Conservation (phyloP, 352 stramenopile species). For the Globisporangium cylindrosporum region DNA sequence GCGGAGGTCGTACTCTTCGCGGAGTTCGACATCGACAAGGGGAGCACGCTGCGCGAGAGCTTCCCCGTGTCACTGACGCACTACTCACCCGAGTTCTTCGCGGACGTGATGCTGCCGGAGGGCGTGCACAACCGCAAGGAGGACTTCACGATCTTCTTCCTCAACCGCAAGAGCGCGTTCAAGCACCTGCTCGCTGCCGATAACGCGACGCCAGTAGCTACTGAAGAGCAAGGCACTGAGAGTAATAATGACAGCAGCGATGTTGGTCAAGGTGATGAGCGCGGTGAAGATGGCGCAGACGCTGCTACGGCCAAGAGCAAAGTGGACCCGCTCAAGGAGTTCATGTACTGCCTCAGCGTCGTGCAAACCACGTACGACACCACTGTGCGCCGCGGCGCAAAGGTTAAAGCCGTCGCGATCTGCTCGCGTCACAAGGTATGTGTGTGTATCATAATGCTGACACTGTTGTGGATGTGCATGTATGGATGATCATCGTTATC, state of each 20-base stretch:
- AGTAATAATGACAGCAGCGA: background rate
- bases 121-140: conserved; percentile 86
- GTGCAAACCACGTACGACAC: conserved; percentile 82
- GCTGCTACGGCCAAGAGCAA: background rate
- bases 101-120: conserved; percentile 86
- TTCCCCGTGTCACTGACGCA: conserved; percentile 57
- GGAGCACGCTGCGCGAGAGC: conserved; percentile 76
- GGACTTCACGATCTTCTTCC: conserved; percentile 87
- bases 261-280: background rate
- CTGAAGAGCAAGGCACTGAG: background rate
- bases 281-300: conserved; percentile 6
- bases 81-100: conserved; percentile 89
- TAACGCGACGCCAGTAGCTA: background rate
- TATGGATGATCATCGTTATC: background rate
- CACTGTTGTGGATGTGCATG: background rate
- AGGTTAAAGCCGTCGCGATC: conserved; percentile 80
- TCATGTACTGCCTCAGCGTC: conserved; percentile 88
- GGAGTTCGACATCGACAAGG: conserved; percentile 88
- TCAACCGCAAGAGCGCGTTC: conserved; percentile 57
- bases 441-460: background rate
- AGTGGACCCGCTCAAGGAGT: conserved; percentile 54
- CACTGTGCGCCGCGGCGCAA: conserved; percentile 63
- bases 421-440: conserved; percentile 76
- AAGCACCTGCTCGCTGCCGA: conserved; percentile 4
- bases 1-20: conserved; percentile 78